Conservation (phyloP, 2,329 filamentous ascomycete species). For the Penicillium concentricum region DNA sequence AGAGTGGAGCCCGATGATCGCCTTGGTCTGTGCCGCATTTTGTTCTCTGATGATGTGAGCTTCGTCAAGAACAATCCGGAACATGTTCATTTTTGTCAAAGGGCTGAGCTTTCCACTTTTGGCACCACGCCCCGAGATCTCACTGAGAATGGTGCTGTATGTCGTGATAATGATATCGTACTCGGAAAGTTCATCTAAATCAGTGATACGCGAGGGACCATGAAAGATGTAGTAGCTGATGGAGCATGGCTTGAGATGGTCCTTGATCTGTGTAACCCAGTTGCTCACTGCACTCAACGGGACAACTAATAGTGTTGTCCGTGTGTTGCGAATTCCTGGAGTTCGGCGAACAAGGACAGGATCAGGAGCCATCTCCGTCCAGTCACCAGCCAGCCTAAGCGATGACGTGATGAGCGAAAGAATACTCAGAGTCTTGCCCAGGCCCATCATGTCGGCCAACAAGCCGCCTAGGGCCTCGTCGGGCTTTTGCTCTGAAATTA, state of each 20-base stretch:
- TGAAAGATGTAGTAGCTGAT: constrained; percentile 83
- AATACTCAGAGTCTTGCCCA: constrained; percentile 85
- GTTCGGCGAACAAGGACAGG: constrained; percentile 29
- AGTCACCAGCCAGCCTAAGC: constrained; percentile 60
- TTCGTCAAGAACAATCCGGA: constrained; percentile 90
- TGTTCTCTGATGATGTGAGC: constrained; percentile 92
- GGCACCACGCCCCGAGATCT: constrained; percentile 65
- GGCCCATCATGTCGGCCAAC: constrained; percentile 81
- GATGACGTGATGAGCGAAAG: constrained; percentile 73
- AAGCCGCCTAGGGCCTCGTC: constrained; percentile 70
- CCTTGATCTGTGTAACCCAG: constrained; percentile 88
- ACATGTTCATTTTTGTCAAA: constrained; percentile 80
- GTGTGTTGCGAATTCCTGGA: constrained; percentile 60
- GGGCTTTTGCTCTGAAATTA: constrained; percentile 60
- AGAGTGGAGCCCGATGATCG: constrained; percentile 75
- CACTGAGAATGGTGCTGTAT: constrained; percentile 82
- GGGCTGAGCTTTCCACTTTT: constrained; percentile 58
- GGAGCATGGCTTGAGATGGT: constrained; percentile 66
- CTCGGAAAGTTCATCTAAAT: constrained; percentile 64
- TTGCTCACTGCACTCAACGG: constrained; percentile 90
- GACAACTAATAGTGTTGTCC: constrained; percentile 80
- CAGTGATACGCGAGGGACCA: constrained; percentile 70
- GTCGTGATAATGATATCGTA: constrained; percentile 90
- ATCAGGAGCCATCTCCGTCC: constrained; percentile 56
- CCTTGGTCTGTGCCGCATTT: constrained; percentile 76